A percentile compares a stretch with the other conserved stretches of the same genome.
Evolutionary conservation across 331 rosid species (phyloP).

Genomic region (Pyracantha coccinea): DNA sequence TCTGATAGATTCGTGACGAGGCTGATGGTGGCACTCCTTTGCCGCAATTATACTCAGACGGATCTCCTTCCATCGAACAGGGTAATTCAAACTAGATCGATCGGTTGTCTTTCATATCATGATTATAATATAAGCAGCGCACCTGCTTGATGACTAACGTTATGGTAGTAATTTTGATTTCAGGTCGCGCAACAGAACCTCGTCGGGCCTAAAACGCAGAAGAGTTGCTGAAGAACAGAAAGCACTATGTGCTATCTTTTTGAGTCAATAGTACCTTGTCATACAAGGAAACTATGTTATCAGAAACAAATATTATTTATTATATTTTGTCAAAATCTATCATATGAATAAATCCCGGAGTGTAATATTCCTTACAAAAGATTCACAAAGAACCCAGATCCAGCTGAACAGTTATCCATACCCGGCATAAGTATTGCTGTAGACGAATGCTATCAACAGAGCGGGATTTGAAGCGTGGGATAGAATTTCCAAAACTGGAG

Average conservation of each 20-base stretch:
- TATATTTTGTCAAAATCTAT: too few species aligned
- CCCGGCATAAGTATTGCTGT: background rate
- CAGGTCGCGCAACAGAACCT: background rate
- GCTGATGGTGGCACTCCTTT: too few species aligned
- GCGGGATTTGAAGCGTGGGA: background rate
- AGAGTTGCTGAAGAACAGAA: background rate
- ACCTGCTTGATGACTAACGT: background rate
- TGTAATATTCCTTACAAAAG: background rate
- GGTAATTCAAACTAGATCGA: background rate
- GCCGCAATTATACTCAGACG: too few species aligned
- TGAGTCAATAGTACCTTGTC: too few species aligned
- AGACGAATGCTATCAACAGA: background rate
- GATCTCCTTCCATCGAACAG: background rate
- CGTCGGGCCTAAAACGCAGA: background rate
- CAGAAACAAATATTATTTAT: too few species aligned
- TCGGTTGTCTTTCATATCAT: background rate
- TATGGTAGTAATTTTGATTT: background rate
- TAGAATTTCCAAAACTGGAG: background rate
- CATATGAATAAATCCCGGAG: background rate
- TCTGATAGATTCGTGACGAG: background rate
- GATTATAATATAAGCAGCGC: background rate
- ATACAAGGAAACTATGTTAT: too few species aligned
- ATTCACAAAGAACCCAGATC: background rate
- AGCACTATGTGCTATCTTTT: too few species aligned
- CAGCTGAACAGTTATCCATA: too few species aligned